Conservation (phyloP, 768 basidiomycete genomes). For the Rhizopogon rudus region DNA sequence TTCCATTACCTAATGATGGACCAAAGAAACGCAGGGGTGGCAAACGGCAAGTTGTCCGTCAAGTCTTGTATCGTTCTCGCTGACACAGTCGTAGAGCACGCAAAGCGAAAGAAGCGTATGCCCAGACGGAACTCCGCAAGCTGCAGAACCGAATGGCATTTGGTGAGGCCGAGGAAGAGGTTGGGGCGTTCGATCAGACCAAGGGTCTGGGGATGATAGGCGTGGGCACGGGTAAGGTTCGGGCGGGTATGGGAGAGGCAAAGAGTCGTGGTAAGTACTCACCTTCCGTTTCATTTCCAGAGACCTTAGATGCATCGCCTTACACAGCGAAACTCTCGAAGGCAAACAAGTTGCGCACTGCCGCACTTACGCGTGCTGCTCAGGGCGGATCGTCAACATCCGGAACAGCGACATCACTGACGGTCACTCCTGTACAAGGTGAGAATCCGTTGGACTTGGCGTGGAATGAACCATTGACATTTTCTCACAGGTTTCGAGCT, state of each 20-base stretch:
- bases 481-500: conserved; percentile 75
- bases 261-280: conserved; percentile 77
- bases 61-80: neutral
- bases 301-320: neutral
- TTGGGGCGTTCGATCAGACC: conserved; percentile 96
- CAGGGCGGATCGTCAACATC: conserved; percentile 50
- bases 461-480: conserved; percentile 10
- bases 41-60: conserved; percentile 58
- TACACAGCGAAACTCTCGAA: conserved; percentile 89
- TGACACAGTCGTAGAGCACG: conserved; percentile 58
- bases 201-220: conserved; percentile 98
- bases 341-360: conserved; percentile 85
- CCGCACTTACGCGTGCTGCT: conserved; percentile 74
- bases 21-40: conserved; percentile 95
- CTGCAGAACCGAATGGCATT: conserved; percentile 96
- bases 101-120: conserved; percentile 98
- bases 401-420: conserved; percentile 87
- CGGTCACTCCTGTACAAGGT: conserved; percentile 96
- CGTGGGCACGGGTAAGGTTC: conserved; percentile 77
- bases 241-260: conserved; percentile 82
- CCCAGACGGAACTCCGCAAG: conserved; percentile 94
- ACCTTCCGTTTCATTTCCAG: neutral
- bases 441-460: conserved; percentile 11
- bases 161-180: conserved; percentile 93
- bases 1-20: conserved; percentile 93